Evolutionary conservation across 805 yeast genomes (phyloP), one percentile per base, ranked within the genome.

Genomic region (Pichia californica): DNA sequence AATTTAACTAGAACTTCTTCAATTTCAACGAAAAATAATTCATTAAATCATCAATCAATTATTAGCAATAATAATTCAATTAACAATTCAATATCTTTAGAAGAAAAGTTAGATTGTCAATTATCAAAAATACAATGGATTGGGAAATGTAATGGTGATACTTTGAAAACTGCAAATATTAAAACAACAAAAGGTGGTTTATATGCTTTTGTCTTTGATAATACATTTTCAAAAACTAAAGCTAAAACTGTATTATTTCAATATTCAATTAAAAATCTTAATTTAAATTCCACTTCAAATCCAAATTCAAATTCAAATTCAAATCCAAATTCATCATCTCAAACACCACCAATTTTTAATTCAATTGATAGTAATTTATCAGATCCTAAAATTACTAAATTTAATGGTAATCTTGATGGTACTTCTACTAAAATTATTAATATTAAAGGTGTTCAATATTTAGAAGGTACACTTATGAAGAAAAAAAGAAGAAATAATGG

Each of bases 171-270:
- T 38, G 95, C 89, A 1, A 64, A 69, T 23, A 69, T 81, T 46
- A 69, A 70, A n/a, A 81, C 81, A 3, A 62, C 61, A 3, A 67
- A 71, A 20, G 84, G 81, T 8, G 91, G 91, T 2, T 74, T 81
- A 54, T 83, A 76, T 63, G 97, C 96, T 0, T 85, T 91, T 59
- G 82, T 93, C 21, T 83, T 91, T 57, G 98, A 91, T 63, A 91
- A 91, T 64, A 83, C 95, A 0, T 87, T 88, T 54, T 83, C 96
- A 27, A 88, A 85, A 56, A 86, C 83, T 27, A 82, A 81, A 19
- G 80, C 88, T 37, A 93, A 91, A 61, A 87, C 83, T 47, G 79
- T 91, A 1, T 68, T 80, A 44, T 88, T 88, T 62, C 74, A 80
- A 43, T 75, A 38, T 23, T 27, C 27, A n/a, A 13, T 38, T 27